Conservation (phyloP, 768 basidiomycete species). For the Suillus weaverae region DNA sequence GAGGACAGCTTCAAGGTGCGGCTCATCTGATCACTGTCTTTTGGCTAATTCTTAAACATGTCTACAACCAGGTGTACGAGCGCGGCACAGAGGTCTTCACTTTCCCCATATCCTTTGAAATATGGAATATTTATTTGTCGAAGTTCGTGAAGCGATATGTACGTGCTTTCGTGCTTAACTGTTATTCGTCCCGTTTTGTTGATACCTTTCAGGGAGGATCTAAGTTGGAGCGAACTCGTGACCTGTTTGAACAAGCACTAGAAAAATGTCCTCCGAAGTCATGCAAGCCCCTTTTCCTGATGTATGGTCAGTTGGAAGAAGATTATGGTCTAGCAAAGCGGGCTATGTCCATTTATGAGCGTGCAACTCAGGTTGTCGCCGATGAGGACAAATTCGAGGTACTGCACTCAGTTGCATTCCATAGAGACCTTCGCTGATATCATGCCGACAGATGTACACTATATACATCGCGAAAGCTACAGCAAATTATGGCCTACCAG, state of each 20-base stretch:
- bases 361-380: constrained; percentile 82
- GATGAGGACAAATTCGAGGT: constrained; percentile 96
- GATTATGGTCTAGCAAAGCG: constrained; percentile 94
- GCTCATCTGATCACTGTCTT: background rate
- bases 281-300: constrained; percentile 91
- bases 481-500: constrained; percentile 92
- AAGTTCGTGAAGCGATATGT: constrained; percentile 98
- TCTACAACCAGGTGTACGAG: constrained; percentile 74
- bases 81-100: constrained; percentile 97
- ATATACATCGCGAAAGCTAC: constrained; percentile 98
- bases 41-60: constrained; percentile 11
- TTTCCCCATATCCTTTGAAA: constrained; percentile 96
- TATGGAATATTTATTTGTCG: constrained; percentile 98
- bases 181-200: constrained; percentile 3
- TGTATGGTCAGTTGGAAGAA: constrained; percentile 96
- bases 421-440: constrained; percentile 2
- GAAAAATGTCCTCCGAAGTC: constrained; percentile 95
- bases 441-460: constrained; percentile 75
- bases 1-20: constrained; percentile 96
- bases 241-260: constrained; percentile 96
- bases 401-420: constrained; percentile 21
- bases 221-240: constrained; percentile 94
- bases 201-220: constrained; percentile 67
- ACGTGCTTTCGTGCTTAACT: constrained; percentile 31
- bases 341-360: constrained; percentile 93